Base-by-base conservation (phyloP, 257 asterid genomes). In the Solanum chiquidenum region DNA sequence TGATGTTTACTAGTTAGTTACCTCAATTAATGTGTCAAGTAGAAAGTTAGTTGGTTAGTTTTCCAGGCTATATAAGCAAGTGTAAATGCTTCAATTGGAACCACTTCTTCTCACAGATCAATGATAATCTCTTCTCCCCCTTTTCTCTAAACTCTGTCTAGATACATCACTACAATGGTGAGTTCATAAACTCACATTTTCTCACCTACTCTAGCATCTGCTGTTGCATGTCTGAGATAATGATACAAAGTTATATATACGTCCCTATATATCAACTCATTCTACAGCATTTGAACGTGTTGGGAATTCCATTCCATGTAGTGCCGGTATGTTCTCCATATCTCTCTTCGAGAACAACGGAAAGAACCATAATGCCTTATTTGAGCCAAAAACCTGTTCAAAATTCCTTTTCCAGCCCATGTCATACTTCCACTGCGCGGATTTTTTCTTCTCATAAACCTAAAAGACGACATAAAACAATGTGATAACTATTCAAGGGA, bases 321-420 rank as follows among this genome's bases (percentile, higher is more conserved):
- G 94, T 73, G 97, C 98, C 87, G 94, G 94, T 86, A 94, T 90
- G 87, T 89, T 89, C 92, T 93, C 95, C 93, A 96, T 74, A 89
- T 94, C 98, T 86, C 90, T 94, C 87, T 92, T 95, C 5, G 99
- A 91, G 91, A 88, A 93, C 83, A 95, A 27, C 7, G 98, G 99
- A 29, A 96, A 88, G 58, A 91, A 91, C 99, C 99, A 95, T 42
- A 91, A 88, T 77, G 74, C 88, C 90, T 92, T 95, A 89, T 88
- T 93, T 12, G 93, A 86, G 38, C 99, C 99, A 8, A 95, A 95
- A 83, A 95, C 99, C 98, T 96, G 99, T 89, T 94, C 95, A 88
- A 95, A 89, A 92, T 95, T 96, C 91, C 90, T 93, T 90, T 89
- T 96, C 91, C 96, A 89, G 76, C 98, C 98, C 49, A 94, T 34